phyloP scores from a whole-genome alignment of 2,329 filamentous ascomycete genomes.

The Colletotrichum australisinense region DNA sequence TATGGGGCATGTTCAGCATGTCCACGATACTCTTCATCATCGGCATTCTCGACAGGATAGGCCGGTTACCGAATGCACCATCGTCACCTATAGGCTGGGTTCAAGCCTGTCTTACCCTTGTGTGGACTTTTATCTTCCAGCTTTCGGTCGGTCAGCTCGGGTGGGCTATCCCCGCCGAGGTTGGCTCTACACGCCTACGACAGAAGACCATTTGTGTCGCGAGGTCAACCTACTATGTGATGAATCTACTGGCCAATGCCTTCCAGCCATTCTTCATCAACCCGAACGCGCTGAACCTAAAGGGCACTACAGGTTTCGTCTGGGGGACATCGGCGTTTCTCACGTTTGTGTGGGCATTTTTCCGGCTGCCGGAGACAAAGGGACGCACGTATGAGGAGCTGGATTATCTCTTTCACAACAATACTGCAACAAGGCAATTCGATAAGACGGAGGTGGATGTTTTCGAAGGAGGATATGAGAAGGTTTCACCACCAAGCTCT shows the following conservation, averaged over 20 bases:
- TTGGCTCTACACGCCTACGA: slow-evolving; percentile 44
- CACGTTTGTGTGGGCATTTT: slow-evolving; percentile 38
- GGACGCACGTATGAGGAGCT: slow-evolving; percentile 41
- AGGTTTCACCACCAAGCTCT: background rate
- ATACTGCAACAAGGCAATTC: slow-evolving; percentile 5
- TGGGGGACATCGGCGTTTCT: slow-evolving; percentile 35
- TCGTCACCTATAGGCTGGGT: slow-evolving; percentile 47
- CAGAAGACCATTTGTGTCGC: slow-evolving; percentile 48
- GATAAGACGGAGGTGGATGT: slow-evolving; percentile 4
- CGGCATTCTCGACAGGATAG: slow-evolving; percentile 51
- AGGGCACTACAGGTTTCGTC: slow-evolving; percentile 42
- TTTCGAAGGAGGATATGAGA: slow-evolving; percentile 14
- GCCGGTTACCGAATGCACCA: slow-evolving; percentile 41
- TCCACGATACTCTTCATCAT: slow-evolving; percentile 51
- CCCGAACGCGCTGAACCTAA: slow-evolving; percentile 50
- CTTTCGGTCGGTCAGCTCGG: slow-evolving; percentile 36
- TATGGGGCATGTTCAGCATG: slow-evolving; percentile 57
- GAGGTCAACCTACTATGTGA: slow-evolving; percentile 39
- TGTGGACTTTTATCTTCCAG: slow-evolving; percentile 33
- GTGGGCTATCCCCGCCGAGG: slow-evolving; percentile 43
- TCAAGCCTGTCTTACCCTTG: slow-evolving; percentile 45
- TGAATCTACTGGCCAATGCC: slow-evolving; percentile 38
- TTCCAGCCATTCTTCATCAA: slow-evolving; percentile 50
- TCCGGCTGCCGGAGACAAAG: slow-evolving; percentile 41
- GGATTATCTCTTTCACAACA: slow-evolving; percentile 34